phyloP scores from a whole-genome alignment of 352 stramenopile genomes.

The Albugo laibachii region DNA sequence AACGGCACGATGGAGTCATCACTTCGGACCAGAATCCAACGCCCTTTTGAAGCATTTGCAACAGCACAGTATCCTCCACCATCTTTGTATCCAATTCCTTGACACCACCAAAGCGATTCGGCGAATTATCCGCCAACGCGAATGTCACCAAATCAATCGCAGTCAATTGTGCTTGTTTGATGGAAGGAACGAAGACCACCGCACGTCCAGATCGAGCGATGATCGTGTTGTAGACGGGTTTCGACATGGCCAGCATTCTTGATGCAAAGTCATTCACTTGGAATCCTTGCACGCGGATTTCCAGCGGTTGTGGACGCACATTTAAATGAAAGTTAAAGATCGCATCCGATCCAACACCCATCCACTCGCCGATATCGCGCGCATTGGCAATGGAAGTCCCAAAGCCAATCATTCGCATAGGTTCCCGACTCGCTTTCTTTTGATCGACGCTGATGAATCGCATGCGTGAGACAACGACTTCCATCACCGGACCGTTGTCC shows the following conservation, averaged over 20 bases:
- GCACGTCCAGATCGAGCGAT: conserved; percentile 59
- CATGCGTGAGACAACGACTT: conserved; percentile 96
- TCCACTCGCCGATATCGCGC: conserved; percentile 94
- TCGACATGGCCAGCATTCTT: conserved; percentile 95
- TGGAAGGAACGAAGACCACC: conserved; percentile 95
- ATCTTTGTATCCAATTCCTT: not conserved
- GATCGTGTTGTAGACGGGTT: conserved; percentile 94
- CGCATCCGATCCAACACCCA: conserved; percentile 83
- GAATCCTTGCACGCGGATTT: conserved; percentile 96
- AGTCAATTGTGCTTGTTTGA: conserved; percentile 95
- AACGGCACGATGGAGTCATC: conserved; percentile 82
- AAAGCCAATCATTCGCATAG: conserved; percentile 88
- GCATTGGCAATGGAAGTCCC: conserved; percentile 95
- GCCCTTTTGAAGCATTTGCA: conserved; percentile 86
- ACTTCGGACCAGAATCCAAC: conserved; percentile 92
- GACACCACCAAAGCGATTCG: conserved; percentile 24
- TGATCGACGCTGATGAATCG: conserved; percentile 89
- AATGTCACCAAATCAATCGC: conserved; percentile 98
- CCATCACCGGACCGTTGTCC: conserved; percentile 82
- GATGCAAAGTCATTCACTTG: conserved; percentile 94
- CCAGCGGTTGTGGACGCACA: conserved; percentile 89
- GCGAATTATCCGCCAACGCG: conserved; percentile 69
- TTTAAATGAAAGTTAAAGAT: conserved; percentile 91
- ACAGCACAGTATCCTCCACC: conserved; percentile 34
- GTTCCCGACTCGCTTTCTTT: conserved; percentile 30